phyloP scores from a whole-genome alignment of 2,329 filamentous ascomycete species.

The Aspergillus bombycis region DNA sequence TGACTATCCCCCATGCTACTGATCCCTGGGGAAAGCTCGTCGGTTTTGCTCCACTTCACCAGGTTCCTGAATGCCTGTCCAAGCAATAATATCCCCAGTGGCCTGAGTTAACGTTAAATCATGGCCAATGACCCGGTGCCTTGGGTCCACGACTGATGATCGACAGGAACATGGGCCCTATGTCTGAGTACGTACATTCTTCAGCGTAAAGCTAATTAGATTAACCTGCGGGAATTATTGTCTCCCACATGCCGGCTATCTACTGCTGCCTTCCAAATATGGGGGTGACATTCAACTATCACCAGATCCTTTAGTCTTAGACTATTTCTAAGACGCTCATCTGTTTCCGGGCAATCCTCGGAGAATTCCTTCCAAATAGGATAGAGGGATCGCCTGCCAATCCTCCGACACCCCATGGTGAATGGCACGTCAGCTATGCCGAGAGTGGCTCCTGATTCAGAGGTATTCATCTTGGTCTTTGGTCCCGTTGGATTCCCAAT shows the following conservation, averaged over 20 bases:
- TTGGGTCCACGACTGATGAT: neutral
- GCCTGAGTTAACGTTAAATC: neutral
- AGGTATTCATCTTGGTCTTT: neutral
- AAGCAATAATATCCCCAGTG: neutral
- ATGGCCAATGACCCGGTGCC: neutral
- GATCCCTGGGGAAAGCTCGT: neutral
- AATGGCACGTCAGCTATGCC: constrained; percentile 7
- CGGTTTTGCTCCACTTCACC: neutral
- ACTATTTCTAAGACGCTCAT: neutral
- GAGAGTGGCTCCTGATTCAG: neutral
- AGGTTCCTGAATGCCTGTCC: neutral
- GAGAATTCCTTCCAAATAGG: neutral
- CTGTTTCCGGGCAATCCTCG: neutral
- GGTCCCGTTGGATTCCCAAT: too few species aligned
- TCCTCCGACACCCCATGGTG: neutral
- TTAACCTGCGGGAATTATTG: neutral
- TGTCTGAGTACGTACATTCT: neutral
- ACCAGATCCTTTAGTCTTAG: too few species aligned
- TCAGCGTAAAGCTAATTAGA: neutral
- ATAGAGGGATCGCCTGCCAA: neutral
- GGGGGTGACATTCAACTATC: neutral
- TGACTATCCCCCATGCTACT: neutral
- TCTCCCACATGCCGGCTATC: too few species aligned
- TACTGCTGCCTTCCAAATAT: neutral
- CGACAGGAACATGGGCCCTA: neutral